Percentiles rank a stretch among this genome's conserved stretches.
phyloP scores from a whole-genome alignment of 106 monocot genomes.

The Dendrobium officinale region DNA sequence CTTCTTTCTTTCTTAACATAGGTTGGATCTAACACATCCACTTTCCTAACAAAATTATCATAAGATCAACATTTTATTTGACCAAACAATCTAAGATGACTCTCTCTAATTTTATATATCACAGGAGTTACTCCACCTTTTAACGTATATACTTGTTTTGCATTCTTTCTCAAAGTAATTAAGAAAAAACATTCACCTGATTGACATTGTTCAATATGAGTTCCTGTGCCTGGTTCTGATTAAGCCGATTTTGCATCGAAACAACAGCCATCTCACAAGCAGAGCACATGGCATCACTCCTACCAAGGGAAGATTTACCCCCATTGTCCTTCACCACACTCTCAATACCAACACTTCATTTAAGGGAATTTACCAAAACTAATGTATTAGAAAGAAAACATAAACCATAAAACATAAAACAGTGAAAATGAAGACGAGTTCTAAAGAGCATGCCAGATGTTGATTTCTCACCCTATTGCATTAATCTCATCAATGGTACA shows the following conservation, averaged over 20 bases:
- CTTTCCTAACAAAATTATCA: too few species aligned
- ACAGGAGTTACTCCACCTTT: too few species aligned
- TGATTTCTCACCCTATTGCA: slow-evolving; percentile 40
- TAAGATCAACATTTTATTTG: too few species aligned
- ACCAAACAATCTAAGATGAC: too few species aligned
- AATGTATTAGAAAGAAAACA: too few species aligned
- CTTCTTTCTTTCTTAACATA: too few species aligned
- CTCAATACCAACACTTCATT: slow-evolving; percentile 53
- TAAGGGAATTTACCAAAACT: too few species aligned
- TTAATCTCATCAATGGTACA: slow-evolving; percentile 54
- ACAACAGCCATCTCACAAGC: slow-evolving; percentile 84
- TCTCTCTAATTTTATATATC: too few species aligned
- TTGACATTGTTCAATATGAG: slow-evolving; percentile 48
- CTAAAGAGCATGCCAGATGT: not conserved
- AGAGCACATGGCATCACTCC: slow-evolving; percentile 43
- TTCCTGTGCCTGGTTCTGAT: slow-evolving; percentile 55
- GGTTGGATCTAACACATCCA: too few species aligned
- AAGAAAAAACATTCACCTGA: slow-evolving; percentile 25
- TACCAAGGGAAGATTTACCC: slow-evolving; percentile 13
- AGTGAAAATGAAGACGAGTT: too few species aligned
- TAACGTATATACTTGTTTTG: too few species aligned
- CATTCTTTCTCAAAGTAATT: not conserved
- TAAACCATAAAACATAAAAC: too few species aligned
- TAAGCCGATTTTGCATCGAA: slow-evolving; percentile 80
- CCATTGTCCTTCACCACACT: slow-evolving; percentile 37